Evolutionary conservation across 306 rosid species (phyloP).

Genomic region (Ceratonia siliqua): DNA sequence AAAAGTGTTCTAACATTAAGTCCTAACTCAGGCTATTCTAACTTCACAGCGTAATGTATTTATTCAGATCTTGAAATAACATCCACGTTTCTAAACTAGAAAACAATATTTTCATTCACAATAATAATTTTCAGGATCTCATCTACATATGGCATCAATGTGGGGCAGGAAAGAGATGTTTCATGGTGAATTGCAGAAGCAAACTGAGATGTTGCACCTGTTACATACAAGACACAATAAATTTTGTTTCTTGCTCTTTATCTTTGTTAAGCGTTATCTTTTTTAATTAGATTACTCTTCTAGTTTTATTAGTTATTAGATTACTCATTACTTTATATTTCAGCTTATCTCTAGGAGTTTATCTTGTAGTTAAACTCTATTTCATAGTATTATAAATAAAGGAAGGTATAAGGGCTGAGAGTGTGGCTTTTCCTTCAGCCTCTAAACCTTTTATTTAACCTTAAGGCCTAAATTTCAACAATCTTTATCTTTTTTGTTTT

Average conservation of each 20-base stretch:
- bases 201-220: neutral
- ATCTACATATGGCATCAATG: neutral
- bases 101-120: neutral
- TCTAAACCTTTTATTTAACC: no score
- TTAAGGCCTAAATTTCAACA: no score
- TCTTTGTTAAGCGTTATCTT: no score
- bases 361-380: no score
- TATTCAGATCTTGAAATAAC: neutral
- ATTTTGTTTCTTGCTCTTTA: neutral
- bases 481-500: neutral
- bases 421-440: no score
- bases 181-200: neutral
- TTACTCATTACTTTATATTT: no score
- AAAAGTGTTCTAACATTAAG: neutral
- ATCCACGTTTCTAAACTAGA: neutral
- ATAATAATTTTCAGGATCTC: neutral
- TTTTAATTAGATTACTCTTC: no score
- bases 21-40: neutral
- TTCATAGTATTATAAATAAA: no score
- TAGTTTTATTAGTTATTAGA: no score
- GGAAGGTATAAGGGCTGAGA: no score
- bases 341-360: no score
- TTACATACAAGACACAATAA: neutral
- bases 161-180: neutral
- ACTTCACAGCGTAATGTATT: neutral